phyloP scores from a whole-genome alignment of 2,329 filamentous ascomycete species.

The Pestalotiopsis sp. region DNA sequence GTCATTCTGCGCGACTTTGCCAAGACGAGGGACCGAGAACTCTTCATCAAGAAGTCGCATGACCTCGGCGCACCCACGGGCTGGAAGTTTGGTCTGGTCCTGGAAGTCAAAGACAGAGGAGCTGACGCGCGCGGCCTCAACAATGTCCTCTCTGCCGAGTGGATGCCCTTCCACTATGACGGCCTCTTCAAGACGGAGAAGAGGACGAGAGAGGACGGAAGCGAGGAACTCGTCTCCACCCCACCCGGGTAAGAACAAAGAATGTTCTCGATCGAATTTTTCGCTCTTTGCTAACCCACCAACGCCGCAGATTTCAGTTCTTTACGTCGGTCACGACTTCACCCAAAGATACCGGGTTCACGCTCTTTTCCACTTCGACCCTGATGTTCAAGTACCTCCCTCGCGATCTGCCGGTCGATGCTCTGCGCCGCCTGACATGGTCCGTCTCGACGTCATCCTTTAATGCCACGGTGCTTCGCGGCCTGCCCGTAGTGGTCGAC shows the following conservation, averaged over 20 bases:
- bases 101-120: slow-evolving; percentile 54
- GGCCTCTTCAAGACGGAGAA: slow-evolving; percentile 58
- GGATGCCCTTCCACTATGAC: slow-evolving; percentile 62
- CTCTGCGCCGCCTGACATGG: slow-evolving; percentile 47
- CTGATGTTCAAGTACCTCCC: slow-evolving; percentile 52
- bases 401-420: slow-evolving; percentile 35
- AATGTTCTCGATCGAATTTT: background rate
- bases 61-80: slow-evolving; percentile 50
- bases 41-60: slow-evolving; percentile 47
- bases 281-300: background rate
- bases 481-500: slow-evolving; percentile 45
- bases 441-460: slow-evolving; percentile 52
- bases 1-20: slow-evolving; percentile 55
- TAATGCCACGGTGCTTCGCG: slow-evolving; percentile 42
- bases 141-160: slow-evolving; percentile 55
- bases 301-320: slow-evolving; percentile 47
- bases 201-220: slow-evolving; percentile 38
- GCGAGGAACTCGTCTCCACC: slow-evolving; percentile 41
- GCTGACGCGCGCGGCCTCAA: slow-evolving; percentile 46
- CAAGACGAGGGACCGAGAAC: slow-evolving; percentile 45
- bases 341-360: slow-evolving; percentile 54
- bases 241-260: slow-evolving; percentile 43
- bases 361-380: slow-evolving; percentile 55
- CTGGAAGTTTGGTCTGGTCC: slow-evolving; percentile 56
- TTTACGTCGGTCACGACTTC: slow-evolving; percentile 50